Conservation (phyloP, 192 early-diverging fungal genomes). For the Endogone sp. region DNA sequence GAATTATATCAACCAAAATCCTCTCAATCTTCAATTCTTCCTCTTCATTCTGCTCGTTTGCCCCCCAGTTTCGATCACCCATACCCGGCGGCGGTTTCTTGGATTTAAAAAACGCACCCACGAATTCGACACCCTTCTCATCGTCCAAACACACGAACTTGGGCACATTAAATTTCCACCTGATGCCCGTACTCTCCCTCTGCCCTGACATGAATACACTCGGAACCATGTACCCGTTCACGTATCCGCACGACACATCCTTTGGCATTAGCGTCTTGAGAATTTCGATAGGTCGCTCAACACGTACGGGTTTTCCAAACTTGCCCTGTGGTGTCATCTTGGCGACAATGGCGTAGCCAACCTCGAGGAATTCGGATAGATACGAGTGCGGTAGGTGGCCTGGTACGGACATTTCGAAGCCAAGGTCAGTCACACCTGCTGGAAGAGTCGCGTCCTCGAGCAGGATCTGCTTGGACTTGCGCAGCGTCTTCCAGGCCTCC, state of each 20-base stretch:
- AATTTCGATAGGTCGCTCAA: constrained; percentile 3
- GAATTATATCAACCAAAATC: constrained; percentile 24
- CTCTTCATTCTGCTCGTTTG: background rate
- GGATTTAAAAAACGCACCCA: constrained; percentile 10
- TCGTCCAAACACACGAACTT: constrained; percentile 18
- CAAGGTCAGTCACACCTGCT: constrained; percentile 22
- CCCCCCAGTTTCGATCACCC: background rate
- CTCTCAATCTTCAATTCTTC: constrained; percentile 2
- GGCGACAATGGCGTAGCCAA: constrained; percentile 16
- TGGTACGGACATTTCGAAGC: constrained; percentile 27
- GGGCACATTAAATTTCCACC: constrained; percentile 26
- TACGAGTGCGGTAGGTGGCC: constrained; percentile 20
- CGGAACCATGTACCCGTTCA: constrained; percentile 21
- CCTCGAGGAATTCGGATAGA: constrained; percentile 14
- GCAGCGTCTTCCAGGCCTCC: constrained; percentile 14
- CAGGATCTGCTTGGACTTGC: constrained; percentile 17
- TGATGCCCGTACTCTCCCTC: constrained; percentile 8
- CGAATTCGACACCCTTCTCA: constrained; percentile 14
- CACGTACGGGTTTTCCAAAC: constrained; percentile 12
- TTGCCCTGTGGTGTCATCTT: constrained; percentile 15
- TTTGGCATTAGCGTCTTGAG: constrained; percentile 26
- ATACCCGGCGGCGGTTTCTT: too few species aligned
- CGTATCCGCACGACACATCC: constrained; percentile 15
- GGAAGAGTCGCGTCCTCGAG: constrained; percentile 20
- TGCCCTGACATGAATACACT: constrained; percentile 10